Conservation (phyloP, 176 grass and related monocot species). For the Tillandsia leiboldiana region DNA sequence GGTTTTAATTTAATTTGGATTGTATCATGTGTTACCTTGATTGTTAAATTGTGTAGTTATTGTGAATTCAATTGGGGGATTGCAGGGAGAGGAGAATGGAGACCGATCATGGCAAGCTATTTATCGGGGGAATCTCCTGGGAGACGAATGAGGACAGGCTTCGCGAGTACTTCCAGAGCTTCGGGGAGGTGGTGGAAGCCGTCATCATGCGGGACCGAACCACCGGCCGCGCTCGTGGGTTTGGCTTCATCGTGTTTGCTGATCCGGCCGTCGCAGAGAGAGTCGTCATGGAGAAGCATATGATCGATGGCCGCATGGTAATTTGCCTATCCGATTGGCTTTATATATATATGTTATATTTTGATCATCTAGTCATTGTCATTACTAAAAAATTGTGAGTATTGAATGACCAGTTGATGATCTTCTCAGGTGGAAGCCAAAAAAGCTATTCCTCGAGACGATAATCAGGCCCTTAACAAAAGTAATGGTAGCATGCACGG, state of each 20-base stretch:
- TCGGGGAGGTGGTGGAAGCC: constrained; percentile 86
- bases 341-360: background rate
- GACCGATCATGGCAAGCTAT: constrained; percentile 85
- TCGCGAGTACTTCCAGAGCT: constrained; percentile 66
- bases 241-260: constrained; percentile 78
- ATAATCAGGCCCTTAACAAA: constrained; percentile 61
- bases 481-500: constrained; percentile 53
- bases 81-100: constrained; percentile 71
- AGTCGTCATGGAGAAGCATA: constrained; percentile 84
- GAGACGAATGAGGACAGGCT: constrained; percentile 92
- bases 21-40: background rate
- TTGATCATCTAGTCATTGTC: background rate
- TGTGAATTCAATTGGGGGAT: constrained; percentile 36
- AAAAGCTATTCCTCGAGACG: constrained; percentile 84
- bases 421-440: constrained; percentile 76
- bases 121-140: constrained; percentile 95
- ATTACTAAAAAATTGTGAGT: background rate
- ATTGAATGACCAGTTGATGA: background rate
- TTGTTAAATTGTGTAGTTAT: constrained; percentile 28
- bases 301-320: constrained; percentile 98
- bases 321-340: background rate
- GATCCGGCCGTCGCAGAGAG: constrained; percentile 55
- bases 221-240: constrained; percentile 88
- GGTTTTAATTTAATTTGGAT: constrained; percentile 38
- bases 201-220: constrained; percentile 86